A percentile compares a stretch with the other conserved stretches of the same genome.
Evolutionary conservation across 148 eudicot genomes (phyloP).

Genomic region (Salicornia ramosissima): DNA sequence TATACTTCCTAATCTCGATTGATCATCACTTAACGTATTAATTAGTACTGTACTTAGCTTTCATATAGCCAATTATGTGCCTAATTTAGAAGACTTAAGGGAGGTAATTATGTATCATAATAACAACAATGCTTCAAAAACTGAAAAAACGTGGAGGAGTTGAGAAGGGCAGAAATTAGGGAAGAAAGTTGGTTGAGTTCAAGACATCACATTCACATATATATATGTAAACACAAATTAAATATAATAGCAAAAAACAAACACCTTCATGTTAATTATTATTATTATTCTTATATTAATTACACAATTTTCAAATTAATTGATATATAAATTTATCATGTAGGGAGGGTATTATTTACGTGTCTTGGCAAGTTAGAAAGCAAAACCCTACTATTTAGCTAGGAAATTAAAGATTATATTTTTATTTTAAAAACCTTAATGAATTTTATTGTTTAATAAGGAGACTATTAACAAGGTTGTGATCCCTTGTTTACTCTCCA

Average conservation of each 20-base stretch:
- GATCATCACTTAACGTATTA: not conserved
- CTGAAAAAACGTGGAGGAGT: conserved; percentile 24
- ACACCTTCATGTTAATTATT: not conserved
- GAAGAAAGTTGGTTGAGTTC: conserved; percentile 24
- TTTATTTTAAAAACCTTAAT: not conserved
- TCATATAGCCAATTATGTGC: conserved; percentile 4
- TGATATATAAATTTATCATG: too few relatives aligned
- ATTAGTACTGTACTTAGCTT: not conserved
- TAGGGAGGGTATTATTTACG: not conserved
- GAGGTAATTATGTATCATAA: not conserved
- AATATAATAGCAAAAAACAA: not conserved
- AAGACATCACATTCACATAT: not conserved
- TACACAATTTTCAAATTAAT: too few relatives aligned
- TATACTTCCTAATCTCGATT: too few relatives aligned
- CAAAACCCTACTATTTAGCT: conserved; percentile 16
- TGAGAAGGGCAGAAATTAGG: conserved; percentile 18
- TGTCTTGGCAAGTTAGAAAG: not conserved
- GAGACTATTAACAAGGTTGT: conserved; percentile 21
- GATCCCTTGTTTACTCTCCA: conserved; percentile 27
- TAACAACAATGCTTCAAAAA: conserved; percentile 10
- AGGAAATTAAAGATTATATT: too few relatives aligned
- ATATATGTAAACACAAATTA: not conserved
- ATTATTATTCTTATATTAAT: too few relatives aligned
- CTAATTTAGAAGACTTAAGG: not conserved
- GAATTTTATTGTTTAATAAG: conserved; percentile 1